Conservation (phyloP, 2,329 filamentous ascomycete species). For the Pestalotiopsis sp. region DNA sequence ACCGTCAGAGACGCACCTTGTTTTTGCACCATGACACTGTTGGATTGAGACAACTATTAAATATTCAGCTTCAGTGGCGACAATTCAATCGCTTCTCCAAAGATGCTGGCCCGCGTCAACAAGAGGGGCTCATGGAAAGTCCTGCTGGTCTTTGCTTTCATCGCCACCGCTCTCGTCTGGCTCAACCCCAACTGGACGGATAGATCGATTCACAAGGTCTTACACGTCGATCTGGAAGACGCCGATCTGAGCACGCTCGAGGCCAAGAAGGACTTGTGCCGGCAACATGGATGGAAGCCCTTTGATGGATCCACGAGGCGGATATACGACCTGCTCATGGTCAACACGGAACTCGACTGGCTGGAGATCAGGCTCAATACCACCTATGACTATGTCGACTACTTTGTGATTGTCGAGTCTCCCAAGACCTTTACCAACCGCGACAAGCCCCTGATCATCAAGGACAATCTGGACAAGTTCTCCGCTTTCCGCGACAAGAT, state of each 20-base stretch:
- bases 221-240: constrained; percentile 23
- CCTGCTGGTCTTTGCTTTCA: constrained; percentile 18
- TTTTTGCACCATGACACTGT: not conserved
- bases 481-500: constrained; percentile 60
- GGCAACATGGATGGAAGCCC: constrained; percentile 40
- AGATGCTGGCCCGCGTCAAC: constrained; percentile 4
- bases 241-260: constrained; percentile 23
- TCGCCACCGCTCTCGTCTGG: constrained; percentile 27
- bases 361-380: constrained; percentile 66
- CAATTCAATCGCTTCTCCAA: not conserved
- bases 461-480: constrained; percentile 56
- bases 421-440: constrained; percentile 59
- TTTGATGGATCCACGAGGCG: constrained; percentile 44
- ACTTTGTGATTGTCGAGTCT: constrained; percentile 67
- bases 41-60: not conserved
- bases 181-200: constrained; percentile 33
- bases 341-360: constrained; percentile 68
- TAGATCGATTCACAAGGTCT: constrained; percentile 28
- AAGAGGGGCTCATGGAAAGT: constrained; percentile 18
- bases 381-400: constrained; percentile 61
- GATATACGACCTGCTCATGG: constrained; percentile 64
- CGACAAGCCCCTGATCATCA: constrained; percentile 56
- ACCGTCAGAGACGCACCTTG: not conserved
- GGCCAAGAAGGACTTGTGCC: constrained; percentile 33
- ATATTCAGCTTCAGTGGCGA: no score